Conservation (phyloP, 768 basidiomycete species). For the Pulveroboletus frians region DNA sequence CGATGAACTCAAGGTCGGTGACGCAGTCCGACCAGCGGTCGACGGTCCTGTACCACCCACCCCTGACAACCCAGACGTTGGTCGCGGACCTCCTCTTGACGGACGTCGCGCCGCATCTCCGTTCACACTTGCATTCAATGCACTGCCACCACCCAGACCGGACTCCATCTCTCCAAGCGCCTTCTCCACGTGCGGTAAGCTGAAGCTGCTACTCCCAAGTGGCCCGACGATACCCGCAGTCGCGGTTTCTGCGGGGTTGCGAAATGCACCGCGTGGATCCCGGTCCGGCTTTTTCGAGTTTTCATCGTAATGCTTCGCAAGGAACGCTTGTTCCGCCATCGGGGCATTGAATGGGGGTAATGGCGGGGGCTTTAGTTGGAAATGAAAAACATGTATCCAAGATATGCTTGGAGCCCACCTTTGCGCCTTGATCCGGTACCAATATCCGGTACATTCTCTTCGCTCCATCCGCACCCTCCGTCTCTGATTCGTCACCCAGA, state of each 20-base stretch:
- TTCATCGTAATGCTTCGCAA: constrained; percentile 86
- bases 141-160: constrained; percentile 34
- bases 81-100: constrained; percentile 24
- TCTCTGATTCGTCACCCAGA: constrained; percentile 43
- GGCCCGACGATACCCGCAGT: constrained; percentile 84
- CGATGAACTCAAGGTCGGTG: constrained; percentile 34
- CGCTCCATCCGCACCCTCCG: constrained; percentile 46
- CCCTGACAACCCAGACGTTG: constrained; percentile 36
- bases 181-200: constrained; percentile 80
- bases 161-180: constrained; percentile 87
- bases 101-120: constrained; percentile 34
- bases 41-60: constrained; percentile 33
- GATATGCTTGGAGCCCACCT: constrained; percentile 40
- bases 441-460: constrained; percentile 63
- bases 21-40: constrained; percentile 32
- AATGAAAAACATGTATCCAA: background rate
- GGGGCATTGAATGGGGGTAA: constrained; percentile 76
- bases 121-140: constrained; percentile 31
- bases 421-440: constrained; percentile 70
- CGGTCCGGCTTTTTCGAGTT: constrained; percentile 86
- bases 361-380: constrained; percentile 46
- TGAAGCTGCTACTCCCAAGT: constrained; percentile 81
- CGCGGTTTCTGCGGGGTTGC: constrained; percentile 61
- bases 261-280: constrained; percentile 85
- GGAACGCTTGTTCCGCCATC: constrained; percentile 85